Conservation (phyloP, 257 asterid genomes). For the Solanum microdontum region DNA sequence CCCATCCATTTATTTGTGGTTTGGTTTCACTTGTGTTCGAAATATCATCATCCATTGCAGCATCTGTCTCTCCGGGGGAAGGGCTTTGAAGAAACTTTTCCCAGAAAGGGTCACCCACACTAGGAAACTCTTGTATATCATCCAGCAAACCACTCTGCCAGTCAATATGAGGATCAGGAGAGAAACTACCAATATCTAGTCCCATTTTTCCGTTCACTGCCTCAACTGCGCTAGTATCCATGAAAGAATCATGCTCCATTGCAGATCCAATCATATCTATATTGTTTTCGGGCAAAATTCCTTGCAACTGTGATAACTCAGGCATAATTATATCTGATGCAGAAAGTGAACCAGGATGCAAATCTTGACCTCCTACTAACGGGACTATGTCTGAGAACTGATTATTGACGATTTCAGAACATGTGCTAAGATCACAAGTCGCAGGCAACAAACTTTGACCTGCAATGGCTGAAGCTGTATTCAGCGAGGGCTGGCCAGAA, state of each 20-base stretch:
- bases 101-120: constrained; percentile 68
- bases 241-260: constrained; percentile 14
- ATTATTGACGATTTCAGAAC: constrained; percentile 15
- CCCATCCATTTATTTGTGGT: constrained; percentile 43
- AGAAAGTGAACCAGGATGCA: constrained; percentile 23
- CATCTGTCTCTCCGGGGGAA: constrained; percentile 21
- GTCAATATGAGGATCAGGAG: constrained; percentile 39
- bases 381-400: constrained; percentile 15
- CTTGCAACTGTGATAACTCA: constrained; percentile 35
- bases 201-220: constrained; percentile 15
- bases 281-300: constrained; percentile 28
- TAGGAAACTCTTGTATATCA: constrained; percentile 61
- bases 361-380: constrained; percentile 23
- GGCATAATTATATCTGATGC: constrained; percentile 34
- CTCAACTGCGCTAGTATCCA: constrained; percentile 21
- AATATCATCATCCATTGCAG: constrained; percentile 32
- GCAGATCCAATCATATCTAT: constrained; percentile 29
- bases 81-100: constrained; percentile 71
- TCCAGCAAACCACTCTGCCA: constrained; percentile 58
- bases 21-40: constrained; percentile 25
- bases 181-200: constrained; percentile 37
- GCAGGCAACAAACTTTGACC: constrained; percentile 14
- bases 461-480: constrained; percentile 12
- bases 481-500: constrained; percentile 23
- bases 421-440: constrained; percentile 19